Conservation (phyloP, 495 filamentous ascomycete species). For the Apodospora peruviana region DNA sequence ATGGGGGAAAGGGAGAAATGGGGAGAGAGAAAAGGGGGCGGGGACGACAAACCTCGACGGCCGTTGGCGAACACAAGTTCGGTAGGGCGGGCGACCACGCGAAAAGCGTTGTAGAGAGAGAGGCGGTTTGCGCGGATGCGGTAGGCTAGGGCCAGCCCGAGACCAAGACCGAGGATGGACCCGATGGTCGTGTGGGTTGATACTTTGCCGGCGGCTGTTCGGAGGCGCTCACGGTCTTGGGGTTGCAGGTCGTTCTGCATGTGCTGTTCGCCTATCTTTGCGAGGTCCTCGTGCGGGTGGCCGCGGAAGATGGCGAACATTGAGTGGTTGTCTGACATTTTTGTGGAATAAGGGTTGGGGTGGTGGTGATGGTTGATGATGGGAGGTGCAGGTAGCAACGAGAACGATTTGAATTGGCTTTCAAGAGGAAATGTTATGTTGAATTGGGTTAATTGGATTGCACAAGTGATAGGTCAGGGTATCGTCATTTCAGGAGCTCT, state of each 20-base stretch:
- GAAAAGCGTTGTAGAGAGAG: constrained; percentile 55
- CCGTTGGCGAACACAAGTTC: constrained; percentile 59
- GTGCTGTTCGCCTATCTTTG: constrained; percentile 56
- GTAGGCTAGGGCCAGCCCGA: constrained; percentile 54
- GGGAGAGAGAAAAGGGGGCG: too few relatives aligned
- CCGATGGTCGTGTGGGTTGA: constrained; percentile 51
- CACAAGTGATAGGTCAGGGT: too few relatives aligned
- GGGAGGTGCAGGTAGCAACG: too few relatives aligned
- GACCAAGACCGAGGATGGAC: constrained; percentile 51
- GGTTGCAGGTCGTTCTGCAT: constrained; percentile 55
- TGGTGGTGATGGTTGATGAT: too few relatives aligned
- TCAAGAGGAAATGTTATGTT: too few relatives aligned
- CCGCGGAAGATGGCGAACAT: constrained; percentile 54
- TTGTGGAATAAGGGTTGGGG: not conserved
- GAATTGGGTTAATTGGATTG: too few relatives aligned
- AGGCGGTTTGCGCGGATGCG: constrained; percentile 49
- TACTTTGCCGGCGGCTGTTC: constrained; percentile 46
- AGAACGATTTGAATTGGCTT: too few relatives aligned
- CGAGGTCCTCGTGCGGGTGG: constrained; percentile 46
- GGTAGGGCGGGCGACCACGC: constrained; percentile 52
- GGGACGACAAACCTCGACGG: constrained; percentile 46
- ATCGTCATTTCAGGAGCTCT: too few relatives aligned
- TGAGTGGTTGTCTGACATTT: constrained; percentile 6
- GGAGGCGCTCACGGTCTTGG: constrained; percentile 54
- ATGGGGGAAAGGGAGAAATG: not conserved